Base-by-base conservation (phyloP, 192 early-diverging fungal genomes). In the Umbelopsis sp. region DNA sequence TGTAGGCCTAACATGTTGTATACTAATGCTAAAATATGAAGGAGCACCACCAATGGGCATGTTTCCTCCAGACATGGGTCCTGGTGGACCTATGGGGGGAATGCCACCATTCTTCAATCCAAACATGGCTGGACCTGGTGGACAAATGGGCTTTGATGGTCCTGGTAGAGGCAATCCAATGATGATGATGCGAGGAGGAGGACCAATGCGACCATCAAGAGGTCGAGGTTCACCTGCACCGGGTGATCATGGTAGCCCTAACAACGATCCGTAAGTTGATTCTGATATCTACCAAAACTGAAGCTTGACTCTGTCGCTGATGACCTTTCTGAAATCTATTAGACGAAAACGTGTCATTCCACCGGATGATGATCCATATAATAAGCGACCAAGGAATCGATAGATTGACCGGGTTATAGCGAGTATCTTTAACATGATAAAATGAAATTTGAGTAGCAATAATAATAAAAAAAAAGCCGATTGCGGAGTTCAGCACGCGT, bases 31-130 rank as follows among this genome's bases (percentile, higher is more conserved):
- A 2, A 32, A 17, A 34, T 20, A 6, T 7, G 16, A 32, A 62
- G 56, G 56, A 11, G 29, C 56, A 14, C 56, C 56, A 16, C 56
- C 56, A 70, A 77, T 82, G 65, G 66, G 52, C 1, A 78, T 82
- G 71, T 80, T 71, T 8, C 73, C 75, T 69, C 77, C 74, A 26
- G 78, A 77, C 16, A 80, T 83, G 80, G 41, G 65, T 14, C 69
- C 72, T 6, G 68, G 72, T 26, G 71, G 47, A 49, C 16, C 72
- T 0, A 77, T 77, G 76, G 65, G 65, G 3, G 74, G 74, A 29
- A 77, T 80, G 79, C 72, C 77, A 70, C 70, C 74, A 6, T 80
- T 82, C 65, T 75, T 75, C 38, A 83, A 73, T 36, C 44, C 70
- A 20, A 71, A 74, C 52, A 75, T 75, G 62, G 69, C 68, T 24